Evolutionary conservation across 2,329 filamentous ascomycete species (phyloP), one percentile per base, ranked within the genome.

Genomic region (Juglanconis oblonga): DNA sequence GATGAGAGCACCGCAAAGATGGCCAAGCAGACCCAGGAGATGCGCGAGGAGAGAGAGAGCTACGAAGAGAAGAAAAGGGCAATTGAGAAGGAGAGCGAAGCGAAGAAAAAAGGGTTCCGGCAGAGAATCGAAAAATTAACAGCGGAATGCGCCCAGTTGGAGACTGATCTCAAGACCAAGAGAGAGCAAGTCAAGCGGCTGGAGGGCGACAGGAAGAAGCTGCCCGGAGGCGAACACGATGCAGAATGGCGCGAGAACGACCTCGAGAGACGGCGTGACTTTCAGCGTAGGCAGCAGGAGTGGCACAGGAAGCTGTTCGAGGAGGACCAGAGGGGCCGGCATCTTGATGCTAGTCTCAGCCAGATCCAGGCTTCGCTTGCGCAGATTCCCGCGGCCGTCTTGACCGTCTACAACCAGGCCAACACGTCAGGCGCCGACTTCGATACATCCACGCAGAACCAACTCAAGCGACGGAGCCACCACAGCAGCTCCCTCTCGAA

Each of bases 81-180:
- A 9, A 72, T 85, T 31, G 77, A 80, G 59, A 73, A 80, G 49
- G 79, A 82, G 17, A 79, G 81, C 49, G 81, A 85, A 59, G 69
- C 75, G 17, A 81, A 83, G 61, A 73, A 80, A n/a, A 74, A 76
- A 40, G 77, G 80, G 47, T 76, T 87, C 44, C 79, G 81, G 48
- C 75, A 78, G 42, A 77, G 86, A 57, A 87, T 88, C 52, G 74
- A 77, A 40, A 77, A 82, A 35, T 76, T 90, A 29, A 88, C 91
- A 67, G 83, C 88, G 44, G 86, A 87, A 59, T 83, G 84, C 61
- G 76, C 81, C 5, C 79, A 79, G 38, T 77, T 94, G 54, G 91
- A 95, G 71, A 83, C 89, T 8, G 87, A 91, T 63, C 81, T 95
- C 33, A 88, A 86, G 65, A 83, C 90, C 62, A 90, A 88, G 67